These are phyloP conservation scores for Bothriochloa decipiens DNA, from an alignment of 176 grass and related monocot species.

Conservation along the genomic window DNA sequence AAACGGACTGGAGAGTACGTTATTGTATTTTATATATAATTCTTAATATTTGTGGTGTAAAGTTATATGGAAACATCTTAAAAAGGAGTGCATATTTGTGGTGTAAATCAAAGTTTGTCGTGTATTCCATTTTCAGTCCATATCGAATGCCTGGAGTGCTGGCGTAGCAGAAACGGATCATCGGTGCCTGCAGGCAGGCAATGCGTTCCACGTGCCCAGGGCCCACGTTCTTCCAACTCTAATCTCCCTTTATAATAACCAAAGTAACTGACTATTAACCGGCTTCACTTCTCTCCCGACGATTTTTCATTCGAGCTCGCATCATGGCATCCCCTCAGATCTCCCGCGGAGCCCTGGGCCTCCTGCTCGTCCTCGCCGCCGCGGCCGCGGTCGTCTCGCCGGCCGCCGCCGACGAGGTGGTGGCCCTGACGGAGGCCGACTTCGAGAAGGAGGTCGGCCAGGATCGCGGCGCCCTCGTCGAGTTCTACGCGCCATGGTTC, in stretches of 20 bases:
- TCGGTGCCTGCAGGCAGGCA: neutral
- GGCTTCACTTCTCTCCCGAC: neutral
- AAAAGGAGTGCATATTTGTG: too few species aligned
- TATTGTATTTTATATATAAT: too few species aligned
- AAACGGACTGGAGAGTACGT: too few species aligned
- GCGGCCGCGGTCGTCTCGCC: conserved; percentile 14
- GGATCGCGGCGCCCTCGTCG: conserved; percentile 85
- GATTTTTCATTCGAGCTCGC: neutral
- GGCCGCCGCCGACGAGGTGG: conserved; percentile 63
- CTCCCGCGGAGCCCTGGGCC: conserved; percentile 50
- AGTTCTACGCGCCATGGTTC: conserved; percentile 92
- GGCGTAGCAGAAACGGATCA: neutral
- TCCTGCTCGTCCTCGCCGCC: conserved; percentile 44
- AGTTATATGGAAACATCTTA: too few species aligned
- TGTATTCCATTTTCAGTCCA: too few species aligned
- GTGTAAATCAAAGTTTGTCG: too few species aligned
- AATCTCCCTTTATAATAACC: neutral
- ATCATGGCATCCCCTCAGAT: conserved; percentile 70
- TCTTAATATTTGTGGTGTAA: too few species aligned
- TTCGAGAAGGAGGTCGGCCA: conserved; percentile 96
- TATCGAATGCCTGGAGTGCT: too few species aligned
- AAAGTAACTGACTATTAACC: neutral
- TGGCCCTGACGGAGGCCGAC: conserved; percentile 74
- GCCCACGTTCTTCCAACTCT: neutral
- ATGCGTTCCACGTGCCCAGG: neutral